A percentile compares a stretch with the other conserved stretches of the same genome.
Conservation (phyloP, 352 stramenopile genomes). For the Ochromonadaceae sp. region DNA sequence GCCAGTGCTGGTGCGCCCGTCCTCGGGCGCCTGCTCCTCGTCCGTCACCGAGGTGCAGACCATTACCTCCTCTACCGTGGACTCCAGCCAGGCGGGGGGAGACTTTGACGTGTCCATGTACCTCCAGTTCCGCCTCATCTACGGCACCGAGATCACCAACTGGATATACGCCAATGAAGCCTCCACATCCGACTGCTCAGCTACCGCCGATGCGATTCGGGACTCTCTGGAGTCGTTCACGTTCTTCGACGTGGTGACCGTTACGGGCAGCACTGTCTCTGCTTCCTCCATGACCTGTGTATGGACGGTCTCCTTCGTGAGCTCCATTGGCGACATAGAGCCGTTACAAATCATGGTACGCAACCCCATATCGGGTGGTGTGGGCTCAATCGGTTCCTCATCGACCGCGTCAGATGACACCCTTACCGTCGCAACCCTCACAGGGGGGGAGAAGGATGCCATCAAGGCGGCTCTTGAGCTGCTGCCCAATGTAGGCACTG, state of each 20-base stretch:
- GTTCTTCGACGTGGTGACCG: constrained; percentile 32
- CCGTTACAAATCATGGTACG: constrained; percentile 17
- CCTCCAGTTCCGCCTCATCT: constrained; percentile 65
- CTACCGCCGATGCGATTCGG: constrained; percentile 40
- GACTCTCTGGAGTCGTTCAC: constrained; percentile 35
- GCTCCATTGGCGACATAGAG: constrained; percentile 20
- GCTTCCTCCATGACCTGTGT: constrained; percentile 49
- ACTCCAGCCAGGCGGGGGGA: constrained; percentile 66
- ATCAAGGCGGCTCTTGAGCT: constrained; percentile 81
- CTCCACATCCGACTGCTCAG: constrained; percentile 48
- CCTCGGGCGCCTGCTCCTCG: constrained; percentile 43
- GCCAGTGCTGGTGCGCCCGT: constrained; percentile 50
- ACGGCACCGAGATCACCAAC: constrained; percentile 46
- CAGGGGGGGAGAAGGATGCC: constrained; percentile 64
- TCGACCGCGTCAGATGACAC: constrained; percentile 57
- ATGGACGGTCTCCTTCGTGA: constrained; percentile 71
- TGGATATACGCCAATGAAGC: constrained; percentile 58
- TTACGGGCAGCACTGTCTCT: constrained; percentile 41
- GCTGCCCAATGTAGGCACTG: constrained; percentile 62
- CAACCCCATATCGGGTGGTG: constrained; percentile 41
- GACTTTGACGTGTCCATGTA: constrained; percentile 63
- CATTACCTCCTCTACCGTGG: constrained; percentile 50
- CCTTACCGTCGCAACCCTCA: constrained; percentile 47
- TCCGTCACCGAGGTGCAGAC: constrained; percentile 57
- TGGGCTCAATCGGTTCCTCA: constrained; percentile 31